Evolutionary conservation across 192 early-diverging fungal species (phyloP).

Genomic region (Mortierella alpina): DNA sequence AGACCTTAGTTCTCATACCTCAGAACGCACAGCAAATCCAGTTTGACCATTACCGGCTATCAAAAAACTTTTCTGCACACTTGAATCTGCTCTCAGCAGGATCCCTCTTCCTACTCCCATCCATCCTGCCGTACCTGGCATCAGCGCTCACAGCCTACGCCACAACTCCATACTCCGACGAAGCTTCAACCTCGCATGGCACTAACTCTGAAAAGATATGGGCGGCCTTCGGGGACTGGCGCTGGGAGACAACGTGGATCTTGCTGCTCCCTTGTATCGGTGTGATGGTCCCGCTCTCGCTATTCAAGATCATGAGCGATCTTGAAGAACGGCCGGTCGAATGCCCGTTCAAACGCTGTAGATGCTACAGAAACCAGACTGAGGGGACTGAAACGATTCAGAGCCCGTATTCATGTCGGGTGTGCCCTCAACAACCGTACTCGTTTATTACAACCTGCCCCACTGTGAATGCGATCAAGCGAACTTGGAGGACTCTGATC

Average conservation of each 20-base stretch:
- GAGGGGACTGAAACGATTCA: too few relatives aligned
- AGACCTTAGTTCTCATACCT: too few relatives aligned
- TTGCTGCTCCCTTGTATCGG: slow-evolving; percentile 33
- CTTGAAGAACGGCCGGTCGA: slow-evolving; percentile 7
- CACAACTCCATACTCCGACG: background rate
- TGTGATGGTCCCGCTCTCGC: slow-evolving; percentile 17
- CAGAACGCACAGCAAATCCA: background rate
- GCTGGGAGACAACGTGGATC: slow-evolving; percentile 22
- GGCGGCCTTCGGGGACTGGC: slow-evolving; percentile 3
- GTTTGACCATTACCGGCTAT: background rate
- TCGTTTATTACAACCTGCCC: slow-evolving; percentile 5
- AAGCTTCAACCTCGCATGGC: too few relatives aligned
- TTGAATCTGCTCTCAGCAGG: slow-evolving; percentile 39
- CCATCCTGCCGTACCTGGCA: slow-evolving; percentile 36
- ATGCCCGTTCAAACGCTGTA: slow-evolving; percentile 19
- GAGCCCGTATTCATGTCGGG: background rate
- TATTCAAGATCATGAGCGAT: slow-evolving; percentile 17
- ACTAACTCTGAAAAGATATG: background rate
- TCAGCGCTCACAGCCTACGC: slow-evolving; percentile 26
- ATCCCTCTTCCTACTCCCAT: slow-evolving; percentile 36
- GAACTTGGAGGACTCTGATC: background rate
- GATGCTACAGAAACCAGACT: background rate
- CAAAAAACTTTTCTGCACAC: slow-evolving; percentile 15
- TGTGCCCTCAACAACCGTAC: slow-evolving; percentile 1
- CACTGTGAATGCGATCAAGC: slow-evolving; percentile 7